These are phyloP conservation scores for Cytospora leucostoma DNA, from an alignment of 2,329 filamentous ascomycete species.

Conservation along the genomic window DNA sequence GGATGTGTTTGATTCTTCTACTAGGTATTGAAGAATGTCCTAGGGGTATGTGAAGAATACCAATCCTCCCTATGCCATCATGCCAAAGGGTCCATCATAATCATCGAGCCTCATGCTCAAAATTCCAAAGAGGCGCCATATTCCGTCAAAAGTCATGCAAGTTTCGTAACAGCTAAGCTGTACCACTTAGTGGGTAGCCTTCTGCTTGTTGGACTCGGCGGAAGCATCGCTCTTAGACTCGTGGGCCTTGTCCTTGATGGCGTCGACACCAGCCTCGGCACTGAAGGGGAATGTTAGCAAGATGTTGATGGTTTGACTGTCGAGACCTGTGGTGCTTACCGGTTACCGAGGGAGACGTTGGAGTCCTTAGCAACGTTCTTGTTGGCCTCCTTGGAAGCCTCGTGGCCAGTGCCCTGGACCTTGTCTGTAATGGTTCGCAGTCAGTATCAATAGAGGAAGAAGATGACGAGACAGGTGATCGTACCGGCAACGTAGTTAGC, in stretches of 20 bases:
- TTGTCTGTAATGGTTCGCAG: conserved; percentile 23
- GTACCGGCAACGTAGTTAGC: conserved; percentile 62
- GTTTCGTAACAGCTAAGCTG: conserved; percentile 1
- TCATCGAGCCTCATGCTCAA: background rate
- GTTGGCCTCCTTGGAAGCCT: conserved; percentile 60
- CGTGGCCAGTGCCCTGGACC: conserved; percentile 38
- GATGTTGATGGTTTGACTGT: background rate
- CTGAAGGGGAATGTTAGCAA: conserved; percentile 29
- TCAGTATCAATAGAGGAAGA: background rate
- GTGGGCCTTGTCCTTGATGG: conserved; percentile 40
- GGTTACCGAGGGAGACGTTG: conserved; percentile 48
- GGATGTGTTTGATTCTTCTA: conserved; percentile 31
- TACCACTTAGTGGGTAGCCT: conserved; percentile 39
- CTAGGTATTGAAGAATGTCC: conserved; percentile 33
- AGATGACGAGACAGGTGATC: conserved; percentile 42
- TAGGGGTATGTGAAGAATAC: conserved; percentile 36
- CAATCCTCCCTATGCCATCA: conserved; percentile 7
- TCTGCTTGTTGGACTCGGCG: conserved; percentile 44
- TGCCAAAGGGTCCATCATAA: conserved; percentile 15
- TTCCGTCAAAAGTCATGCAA: conserved; percentile 14
- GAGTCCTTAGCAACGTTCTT: conserved; percentile 59
- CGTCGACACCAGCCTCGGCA: conserved; percentile 35
- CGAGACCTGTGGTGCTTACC: conserved; percentile 34
- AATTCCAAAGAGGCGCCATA: conserved; percentile 18
- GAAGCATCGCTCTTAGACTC: conserved; percentile 38